Conservation (phyloP, 75 land plant species). For the Cryptomeria japonica region DNA sequence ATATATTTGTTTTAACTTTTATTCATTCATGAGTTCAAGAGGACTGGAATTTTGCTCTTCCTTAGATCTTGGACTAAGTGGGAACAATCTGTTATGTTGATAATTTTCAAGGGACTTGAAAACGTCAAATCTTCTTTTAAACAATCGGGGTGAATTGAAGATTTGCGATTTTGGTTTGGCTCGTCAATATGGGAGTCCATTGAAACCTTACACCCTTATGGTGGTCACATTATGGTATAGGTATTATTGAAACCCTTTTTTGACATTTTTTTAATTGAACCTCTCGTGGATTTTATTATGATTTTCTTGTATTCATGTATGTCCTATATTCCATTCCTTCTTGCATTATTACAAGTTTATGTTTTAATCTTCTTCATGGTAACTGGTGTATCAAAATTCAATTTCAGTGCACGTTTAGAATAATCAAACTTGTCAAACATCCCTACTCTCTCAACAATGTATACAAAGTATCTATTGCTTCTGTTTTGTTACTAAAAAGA, state of each 20-base stretch:
- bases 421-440: neutral
- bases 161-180: slow-evolving; percentile 98
- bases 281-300: neutral
- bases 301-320: neutral
- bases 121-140: slow-evolving; percentile 93
- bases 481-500: neutral
- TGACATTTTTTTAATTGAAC: neutral
- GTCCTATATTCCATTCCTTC: neutral
- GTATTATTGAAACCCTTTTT: slow-evolving; percentile 20
- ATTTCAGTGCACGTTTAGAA: neutral
- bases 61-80: neutral
- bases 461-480: neutral
- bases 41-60: neutral
- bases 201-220: slow-evolving; percentile 93
- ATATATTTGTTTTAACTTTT: neutral
- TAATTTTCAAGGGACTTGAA: slow-evolving; percentile 80
- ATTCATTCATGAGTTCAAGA: neutral
- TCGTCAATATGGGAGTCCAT: slow-evolving; percentile 96
- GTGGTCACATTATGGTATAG: slow-evolving; percentile 99
- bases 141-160: slow-evolving; percentile 95
- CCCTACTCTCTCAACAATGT: neutral
- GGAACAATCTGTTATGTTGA: neutral
- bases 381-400: neutral
- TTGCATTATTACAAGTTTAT: neutral
- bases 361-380: neutral